Evolutionary conservation across 176 grass and related monocot species (phyloP), one percentile per base, ranked within the genome.

Genomic region (Melocanna baccifera): DNA sequence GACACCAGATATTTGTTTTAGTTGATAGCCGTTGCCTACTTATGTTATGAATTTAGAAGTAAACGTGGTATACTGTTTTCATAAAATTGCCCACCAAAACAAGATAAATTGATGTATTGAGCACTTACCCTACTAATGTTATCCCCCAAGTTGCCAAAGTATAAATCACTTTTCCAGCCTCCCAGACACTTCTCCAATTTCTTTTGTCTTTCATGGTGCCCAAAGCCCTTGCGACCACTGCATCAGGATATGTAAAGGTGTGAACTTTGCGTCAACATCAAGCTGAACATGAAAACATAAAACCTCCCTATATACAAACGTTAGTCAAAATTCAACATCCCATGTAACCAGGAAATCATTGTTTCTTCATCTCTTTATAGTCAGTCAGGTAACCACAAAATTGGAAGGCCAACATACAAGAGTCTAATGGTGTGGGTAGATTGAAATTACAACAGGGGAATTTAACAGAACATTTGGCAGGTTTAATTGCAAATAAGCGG

Each of bases 151-250:
- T 76, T 79, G 87, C 42, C 47, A 92, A 48, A n/a, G 86, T 80
- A 64, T 92, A 92, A 69, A 88, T 83, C 36, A 92, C 39, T 75
- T 89, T 92, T 79, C 87, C 87, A 88, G 90, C 90, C 86, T 92
- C 87, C 90, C 87, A 92, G 41, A 92, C 52, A 62, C 71, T 71
- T 76, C 37, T 89, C 90, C 79, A 92, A 34, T 86, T 92, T 8
- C 67, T 83, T 36, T 25, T 63, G 69, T 79, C 83, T 76, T 88
- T 86, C 43, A 86, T 89, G 68, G 70, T 84, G 58, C 77, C 83
- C 83, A 92, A 67, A 45, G 90, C 73, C 71, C 69, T 86, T 39
- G 63, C 56, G 18, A 92, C 79, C 77, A 73, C 86, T 92, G 78
- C 73, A 81, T 56, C 25, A 11, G 26, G 23, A 72, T 39, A 55